Base-by-base conservation (phyloP, 1,284 basidiomycete species). In the Sanguinoderma infundibulare region DNA sequence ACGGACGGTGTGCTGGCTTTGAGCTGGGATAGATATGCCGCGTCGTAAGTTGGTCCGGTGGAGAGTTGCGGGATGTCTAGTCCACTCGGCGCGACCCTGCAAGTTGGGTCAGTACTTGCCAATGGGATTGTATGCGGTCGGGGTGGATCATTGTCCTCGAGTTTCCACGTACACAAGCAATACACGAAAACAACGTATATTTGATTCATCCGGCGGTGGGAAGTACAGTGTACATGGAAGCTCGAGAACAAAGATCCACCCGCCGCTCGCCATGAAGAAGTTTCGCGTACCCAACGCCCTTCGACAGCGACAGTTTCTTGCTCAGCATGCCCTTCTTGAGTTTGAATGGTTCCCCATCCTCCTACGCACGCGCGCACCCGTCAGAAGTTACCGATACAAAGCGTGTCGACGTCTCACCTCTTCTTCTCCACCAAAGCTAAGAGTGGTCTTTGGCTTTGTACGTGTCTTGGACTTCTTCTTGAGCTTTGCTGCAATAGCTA, bases 351-450 rank as follows among this genome's bases (percentile, higher is more conserved):
- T 91, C 87, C 3, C 80, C 83, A 15, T 79, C 81, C 68, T 83
- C 83, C 86, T 89, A 52, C 46, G 24, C 34, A 20, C 55, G 40
- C 26, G 26, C 47, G 38, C 55, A 65, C 56, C 57, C 55, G 42
- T 65, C 61, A 68, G 71, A 58, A 77, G 72, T 39, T 72, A 62
- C 39, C 40, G 53, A 53, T 28, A 42, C 17, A 39, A 47, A 38
- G 62, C 59, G 71, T 69, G 66, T 66, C 60, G 60, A 72, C 72
- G 67, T 73, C 81, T 62, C 69, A 90, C 92, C 79, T 92, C 91
- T 63, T 93, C 91, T 32, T 87, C 89, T 12, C 78, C 89, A 6
- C 92, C 94, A 77, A 96, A 96, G 73, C 94, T 96, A 59, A 96
- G 78, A 55, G 83, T 80, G 3, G 88, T 82, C 70, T 87, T 89